A percentile compares a stretch with the other conserved stretches of the same genome.
Conservation (phyloP, 2,329 filamentous ascomycete genomes). For the Talaromyces sp. region DNA sequence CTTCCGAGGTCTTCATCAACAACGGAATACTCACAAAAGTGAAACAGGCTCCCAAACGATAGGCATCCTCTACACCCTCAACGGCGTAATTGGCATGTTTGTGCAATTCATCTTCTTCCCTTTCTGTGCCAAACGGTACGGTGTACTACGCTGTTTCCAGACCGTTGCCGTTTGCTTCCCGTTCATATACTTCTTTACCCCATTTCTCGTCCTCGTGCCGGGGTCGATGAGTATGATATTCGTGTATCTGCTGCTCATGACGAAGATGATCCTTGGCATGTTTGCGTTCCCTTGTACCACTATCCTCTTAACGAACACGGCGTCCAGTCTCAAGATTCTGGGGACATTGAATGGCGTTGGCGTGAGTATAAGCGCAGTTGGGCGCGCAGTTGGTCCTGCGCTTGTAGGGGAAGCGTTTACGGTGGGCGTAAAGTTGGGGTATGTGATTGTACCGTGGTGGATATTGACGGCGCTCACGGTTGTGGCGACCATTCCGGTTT, state of each 20-base stretch:
- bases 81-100: slow-evolving; percentile 73
- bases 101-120: slow-evolving; percentile 87
- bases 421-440: slow-evolving; percentile 69
- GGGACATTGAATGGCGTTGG: slow-evolving; percentile 90
- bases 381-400: slow-evolving; percentile 74
- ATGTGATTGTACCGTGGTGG: slow-evolving; percentile 79
- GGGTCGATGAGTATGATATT: slow-evolving; percentile 52
- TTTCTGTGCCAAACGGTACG: slow-evolving; percentile 65
- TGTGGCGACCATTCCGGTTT: slow-evolving; percentile 67
- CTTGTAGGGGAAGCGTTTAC: slow-evolving; percentile 69
- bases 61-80: slow-evolving; percentile 78
- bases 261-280: slow-evolving; percentile 72
- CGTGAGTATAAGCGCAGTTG: slow-evolving; percentile 75
- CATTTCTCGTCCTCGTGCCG: slow-evolving; percentile 67
- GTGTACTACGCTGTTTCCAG: slow-evolving; percentile 70
- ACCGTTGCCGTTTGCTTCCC: slow-evolving; percentile 66
- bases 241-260: slow-evolving; percentile 64
- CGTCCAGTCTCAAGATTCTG: slow-evolving; percentile 67
- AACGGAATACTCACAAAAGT: not conserved
- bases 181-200: slow-evolving; percentile 72
- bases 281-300: slow-evolving; percentile 86
- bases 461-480: slow-evolving; percentile 62
- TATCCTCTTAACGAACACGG: slow-evolving; percentile 86
- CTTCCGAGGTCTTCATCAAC: not conserved
- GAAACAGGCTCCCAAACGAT: slow-evolving; percentile 65